Evolutionary conservation across 495 filamentous ascomycete genomes (phyloP).

Genomic region (Pseudomonodictys pantanalensis): DNA sequence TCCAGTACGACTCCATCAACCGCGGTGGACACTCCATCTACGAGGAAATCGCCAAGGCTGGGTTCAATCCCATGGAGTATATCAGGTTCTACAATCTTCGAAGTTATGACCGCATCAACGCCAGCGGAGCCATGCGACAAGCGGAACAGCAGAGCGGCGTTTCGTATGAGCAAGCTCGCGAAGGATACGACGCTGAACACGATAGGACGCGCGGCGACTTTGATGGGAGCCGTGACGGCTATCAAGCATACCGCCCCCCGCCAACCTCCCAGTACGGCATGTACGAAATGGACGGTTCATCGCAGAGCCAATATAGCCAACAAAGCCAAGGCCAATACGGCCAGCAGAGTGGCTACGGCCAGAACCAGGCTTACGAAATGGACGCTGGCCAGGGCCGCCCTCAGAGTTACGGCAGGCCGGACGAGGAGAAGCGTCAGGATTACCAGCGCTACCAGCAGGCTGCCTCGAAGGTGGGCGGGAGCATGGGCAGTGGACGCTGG

Average conservation of each 20-base stretch:
- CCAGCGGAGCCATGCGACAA: constrained; percentile 56
- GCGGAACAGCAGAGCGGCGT: constrained; percentile 69
- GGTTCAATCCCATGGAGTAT: constrained; percentile 72
- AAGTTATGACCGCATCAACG: constrained; percentile 89
- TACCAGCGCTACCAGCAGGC: constrained; percentile 67
- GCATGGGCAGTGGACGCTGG: constrained; percentile 54
- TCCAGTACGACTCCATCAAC: constrained; percentile 85
- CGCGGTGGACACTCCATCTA: constrained; percentile 86
- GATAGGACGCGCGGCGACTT: constrained; percentile 2
- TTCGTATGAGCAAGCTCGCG: constrained; percentile 66
- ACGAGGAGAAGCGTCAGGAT: constrained; percentile 46
- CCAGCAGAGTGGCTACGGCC: constrained; percentile 14
- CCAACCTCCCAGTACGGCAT: constrained; percentile 18
- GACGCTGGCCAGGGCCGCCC: constrained; percentile 13
- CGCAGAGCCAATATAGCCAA: too few species aligned
- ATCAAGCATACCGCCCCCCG: constrained; percentile 27
- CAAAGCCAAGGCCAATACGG: neutral
- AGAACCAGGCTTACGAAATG: neutral
- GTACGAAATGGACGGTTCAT: constrained; percentile 24
- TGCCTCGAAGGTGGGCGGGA: constrained; percentile 45
- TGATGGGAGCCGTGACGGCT: neutral
- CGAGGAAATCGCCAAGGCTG: constrained; percentile 68
- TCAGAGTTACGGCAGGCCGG: constrained; percentile 4
- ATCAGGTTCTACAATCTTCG: constrained; percentile 95
- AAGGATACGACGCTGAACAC: constrained; percentile 58